Base-by-base conservation (phyloP, 768 basidiomycete species). In the Termitomyces sp. region DNA sequence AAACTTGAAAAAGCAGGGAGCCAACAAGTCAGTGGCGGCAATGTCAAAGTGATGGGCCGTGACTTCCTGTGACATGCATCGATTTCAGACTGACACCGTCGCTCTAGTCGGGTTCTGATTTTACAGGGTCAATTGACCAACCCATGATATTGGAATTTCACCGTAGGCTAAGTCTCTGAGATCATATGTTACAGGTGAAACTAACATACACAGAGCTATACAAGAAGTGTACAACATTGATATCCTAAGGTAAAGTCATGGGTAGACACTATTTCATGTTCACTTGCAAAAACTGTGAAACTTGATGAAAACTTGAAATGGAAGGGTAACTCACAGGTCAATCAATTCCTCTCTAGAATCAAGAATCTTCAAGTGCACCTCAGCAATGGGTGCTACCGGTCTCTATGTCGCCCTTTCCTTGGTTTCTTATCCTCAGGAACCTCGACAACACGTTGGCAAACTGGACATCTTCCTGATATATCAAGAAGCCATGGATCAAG, bases 401-500 rank as follows among this genome's bases (percentile, higher is more conserved):
- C 52, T 58, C 44, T 40, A 32, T 52, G 58, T 28, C 44, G 42
- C 45, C 6, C 20, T 33, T 64, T 68, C 32, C 53, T 55, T 4
- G 42, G 5, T 39, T 63, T 61, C 42, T 60, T 62, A 20, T 57
- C 56, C n/a, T 78, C 74, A 24, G 76, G 73, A 24, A 83, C 68
- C 59, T 89, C 85, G 15, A 94, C 91, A 28, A 86, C 77, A 36
- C 87, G 77, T 70, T 96, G 92, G 70, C 94, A 96, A 18, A 89
- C 85, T 7, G 94, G 94, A 78, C 94, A 96, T 36, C 92, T 84
- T 5, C 92, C 94, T 33, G 91, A 92, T 15, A 93, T 88, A 62
- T 90, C 88, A 3, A 78, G 86, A 55, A 96, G 73, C 94, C 94
- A 96, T 22, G 92, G 91, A 69, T 96, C 94, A 46, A 96, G 74